Conservation (phyloP, 106 monocot genomes). For the Vanilla planifolia region DNA sequence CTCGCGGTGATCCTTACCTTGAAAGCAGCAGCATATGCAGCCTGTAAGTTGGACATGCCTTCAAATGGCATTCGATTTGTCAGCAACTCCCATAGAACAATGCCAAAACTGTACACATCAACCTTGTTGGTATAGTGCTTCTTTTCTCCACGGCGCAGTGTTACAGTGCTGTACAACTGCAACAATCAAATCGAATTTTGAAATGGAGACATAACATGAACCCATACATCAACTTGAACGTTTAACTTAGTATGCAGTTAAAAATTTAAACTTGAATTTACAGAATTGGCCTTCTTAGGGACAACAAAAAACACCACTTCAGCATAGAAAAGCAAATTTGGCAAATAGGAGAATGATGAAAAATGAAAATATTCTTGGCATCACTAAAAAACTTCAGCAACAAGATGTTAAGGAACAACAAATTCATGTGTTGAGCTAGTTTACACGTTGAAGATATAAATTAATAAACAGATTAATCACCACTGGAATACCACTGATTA, state of each 20-base stretch:
- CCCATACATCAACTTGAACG: too few species aligned
- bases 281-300: not conserved
- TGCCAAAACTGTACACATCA: conserved; percentile 94
- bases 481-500: too few species aligned
- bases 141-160: conserved; percentile 85
- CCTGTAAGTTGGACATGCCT: conserved; percentile 99
- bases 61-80: conserved; percentile 99
- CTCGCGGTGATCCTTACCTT: conserved; percentile 62
- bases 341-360: too few species aligned
- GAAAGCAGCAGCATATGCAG: conserved; percentile 98
- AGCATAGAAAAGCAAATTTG: too few species aligned
- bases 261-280: too few species aligned
- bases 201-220: not conserved
- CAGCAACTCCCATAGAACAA: conserved; percentile 94
- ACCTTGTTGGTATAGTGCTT: conserved; percentile 99
- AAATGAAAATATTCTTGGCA: too few species aligned
- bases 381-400: too few species aligned
- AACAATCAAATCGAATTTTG: conserved; percentile 1
- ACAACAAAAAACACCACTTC: not conserved
- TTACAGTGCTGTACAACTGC: conserved; percentile 98
- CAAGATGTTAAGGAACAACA: too few species aligned
- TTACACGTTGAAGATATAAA: too few species aligned
- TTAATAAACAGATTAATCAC: too few species aligned
- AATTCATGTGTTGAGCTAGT: too few species aligned
- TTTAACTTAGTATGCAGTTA: too few species aligned